Evolutionary conservation across 2,329 filamentous ascomycete genomes (phyloP), one percentile per base, ranked within the genome.

Genomic region (Ophiosphaerella narmari): DNA sequence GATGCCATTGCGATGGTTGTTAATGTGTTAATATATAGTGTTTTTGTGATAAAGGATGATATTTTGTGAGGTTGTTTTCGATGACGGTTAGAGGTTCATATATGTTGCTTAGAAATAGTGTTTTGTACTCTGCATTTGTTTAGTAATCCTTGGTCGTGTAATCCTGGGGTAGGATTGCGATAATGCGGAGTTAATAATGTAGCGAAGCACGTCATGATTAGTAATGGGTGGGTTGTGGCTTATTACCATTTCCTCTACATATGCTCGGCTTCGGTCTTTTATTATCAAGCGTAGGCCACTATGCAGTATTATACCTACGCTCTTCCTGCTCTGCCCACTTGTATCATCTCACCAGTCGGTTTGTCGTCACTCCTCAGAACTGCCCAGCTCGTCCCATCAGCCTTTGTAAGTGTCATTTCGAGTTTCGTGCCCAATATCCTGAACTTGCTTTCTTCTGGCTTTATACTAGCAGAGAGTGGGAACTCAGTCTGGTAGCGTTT

Each of bases 371-470:
- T 88, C 53, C 90, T 83, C 66, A 97, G 75, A 5, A 94, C 89
- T 31, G 91, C 89, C 92, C 92, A 97, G 66, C 90, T 89, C 36
- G 82, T 81, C 9, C 86, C 88, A 63, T 92, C 88, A 2, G 86
- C 86, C 76, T 88, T 88, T 24, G 73, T 83, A 46, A 97, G 77
- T 24, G 80, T 87, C 66, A 96, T 77, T 75, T 97, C 92, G 43
- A 97, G 77, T 78, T 97, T 97, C 1, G 91, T 95, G 23, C 90
- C 90, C 72, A 96, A 80, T 51, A 97, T 85, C 75, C 89, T 91
- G 78, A 85, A 93, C 48, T 82, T 81, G 60, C 88, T 91, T 72
- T 89, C 86, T 49, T 84, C 86, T 2, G 87, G 74, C 55, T 96
- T 86, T 65, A 99, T 92, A 3, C 80, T 66, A 1, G 83, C 90